phyloP scores from a whole-genome alignment of 495 filamentous ascomycete species.

The Schizothecium vesticola region DNA sequence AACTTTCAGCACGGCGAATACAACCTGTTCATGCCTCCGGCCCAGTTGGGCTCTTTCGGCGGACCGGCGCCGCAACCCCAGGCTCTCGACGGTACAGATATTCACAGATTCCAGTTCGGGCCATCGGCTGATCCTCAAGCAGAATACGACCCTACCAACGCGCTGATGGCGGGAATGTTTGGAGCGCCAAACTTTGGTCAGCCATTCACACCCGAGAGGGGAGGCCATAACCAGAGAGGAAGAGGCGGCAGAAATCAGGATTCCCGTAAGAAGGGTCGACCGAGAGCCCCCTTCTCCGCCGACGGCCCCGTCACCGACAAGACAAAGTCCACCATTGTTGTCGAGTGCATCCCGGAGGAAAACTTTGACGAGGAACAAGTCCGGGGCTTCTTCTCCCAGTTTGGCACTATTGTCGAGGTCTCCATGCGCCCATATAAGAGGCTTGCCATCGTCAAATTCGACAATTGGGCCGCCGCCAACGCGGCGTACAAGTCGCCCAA shows the following conservation, averaged over 20 bases:
- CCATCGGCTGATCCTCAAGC: conserved; percentile 9
- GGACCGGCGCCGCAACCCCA: conserved; percentile 8
- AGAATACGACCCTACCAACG: conserved; percentile 86
- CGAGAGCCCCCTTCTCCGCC: conserved; percentile 60
- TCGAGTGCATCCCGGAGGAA: conserved; percentile 90
- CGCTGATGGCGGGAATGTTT: conserved; percentile 25
- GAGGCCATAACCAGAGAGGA: conserved; percentile 1
- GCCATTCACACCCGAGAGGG: not conserved
- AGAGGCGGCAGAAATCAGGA: conserved; percentile 20
- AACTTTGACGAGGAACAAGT: conserved; percentile 71
- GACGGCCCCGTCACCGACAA: conserved; percentile 70
- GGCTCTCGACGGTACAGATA: conserved; percentile 39
- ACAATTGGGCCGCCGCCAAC: conserved; percentile 65
- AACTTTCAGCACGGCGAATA: conserved; percentile 70
- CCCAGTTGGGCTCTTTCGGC: not conserved
- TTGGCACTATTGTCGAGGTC: conserved; percentile 69
- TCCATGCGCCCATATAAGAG: conserved; percentile 71
- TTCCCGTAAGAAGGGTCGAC: conserved; percentile 29
- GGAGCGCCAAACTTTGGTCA: not conserved
- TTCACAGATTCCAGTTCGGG: not conserved
- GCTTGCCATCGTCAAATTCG: conserved; percentile 77
- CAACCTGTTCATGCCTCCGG: conserved; percentile 9
- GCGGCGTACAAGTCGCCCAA: conserved; percentile 86
- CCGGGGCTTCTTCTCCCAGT: conserved; percentile 76
- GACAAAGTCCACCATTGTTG: conserved; percentile 73